Base-by-base conservation (phyloP, 805 yeast species). In the Yamadazyma akitaensis region DNA sequence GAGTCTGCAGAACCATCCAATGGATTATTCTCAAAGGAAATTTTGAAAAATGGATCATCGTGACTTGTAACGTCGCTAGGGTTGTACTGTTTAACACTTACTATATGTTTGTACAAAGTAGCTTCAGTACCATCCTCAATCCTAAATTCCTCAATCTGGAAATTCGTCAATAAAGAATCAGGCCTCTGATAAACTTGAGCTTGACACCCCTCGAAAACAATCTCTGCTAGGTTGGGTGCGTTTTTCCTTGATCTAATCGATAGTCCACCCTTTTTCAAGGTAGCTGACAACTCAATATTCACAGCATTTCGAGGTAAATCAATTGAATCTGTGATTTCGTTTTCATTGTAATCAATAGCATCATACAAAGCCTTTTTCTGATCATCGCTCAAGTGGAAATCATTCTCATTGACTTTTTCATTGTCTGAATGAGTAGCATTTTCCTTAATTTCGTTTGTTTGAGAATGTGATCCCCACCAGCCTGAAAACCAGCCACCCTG, bases 271-370 rank as follows among this genome's bases (percentile, higher is more conserved):
- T 78, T 80, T 36, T 82, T 75, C 53, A 94, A 75, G 14, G 82
- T 71, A 32, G 95, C 82, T 19, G 80, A 75, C 3, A 92, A 58
- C 51, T 85, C 85, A 44, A 85, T 58, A n/a, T 79, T 79, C 4
- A 85, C 79, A 31, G 88, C 69, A 48, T 89, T 95, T 44, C 81
- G 77, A 0, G 97, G 96, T 2, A 86, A 58, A 48, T 85, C 84
- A 6, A 82, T 66, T 1, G 84, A 68, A 25, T 80, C 81, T 1
- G 73, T 57, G 0, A 77, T 46, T 1, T 70, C 70, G 21, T 46
- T 40, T 51, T 91, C 96, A 55, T 91, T 88, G 55, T 84, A 91
- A 51, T 91, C 99, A 53, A 94, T 91, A 0, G 97, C 96, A 50
- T 88, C 96, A 59, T 89, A 91, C 17, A 94, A 72, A 49, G 95